Conservation (phyloP, 2,329 filamentous ascomycete species). For the Mycogone perniciosa region DNA sequence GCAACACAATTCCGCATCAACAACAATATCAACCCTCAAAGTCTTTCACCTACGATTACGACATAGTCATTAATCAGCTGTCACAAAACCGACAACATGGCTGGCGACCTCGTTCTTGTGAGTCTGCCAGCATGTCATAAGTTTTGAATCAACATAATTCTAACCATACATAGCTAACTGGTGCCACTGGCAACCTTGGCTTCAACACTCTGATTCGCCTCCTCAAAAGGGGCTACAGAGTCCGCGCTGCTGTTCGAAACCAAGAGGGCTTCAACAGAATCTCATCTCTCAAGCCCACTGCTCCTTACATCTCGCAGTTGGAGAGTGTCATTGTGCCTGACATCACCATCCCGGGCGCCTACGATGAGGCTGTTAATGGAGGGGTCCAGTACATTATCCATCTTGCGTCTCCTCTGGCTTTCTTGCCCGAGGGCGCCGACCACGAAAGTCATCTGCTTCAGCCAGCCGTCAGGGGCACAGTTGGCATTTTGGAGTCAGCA, state of each 20-base stretch:
- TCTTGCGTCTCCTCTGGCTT: slow-evolving; percentile 21
- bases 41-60: too few relatives aligned
- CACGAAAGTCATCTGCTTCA: slow-evolving; percentile 20
- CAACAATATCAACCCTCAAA: too few relatives aligned
- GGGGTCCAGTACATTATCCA: slow-evolving; percentile 31
- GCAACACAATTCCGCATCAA: too few relatives aligned
- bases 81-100: background rate
- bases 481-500: slow-evolving; percentile 32
- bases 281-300: slow-evolving; percentile 7
- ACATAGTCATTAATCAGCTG: too few relatives aligned
- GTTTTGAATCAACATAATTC: background rate
- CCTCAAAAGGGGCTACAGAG: slow-evolving; percentile 21
- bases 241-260: slow-evolving; percentile 26
- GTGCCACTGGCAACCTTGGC: slow-evolving; percentile 26
- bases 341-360: slow-evolving; percentile 30
- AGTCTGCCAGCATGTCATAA: background rate
- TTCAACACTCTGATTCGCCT: slow-evolving; percentile 21
- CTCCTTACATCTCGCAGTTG: slow-evolving; percentile 13
- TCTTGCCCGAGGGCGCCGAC: slow-evolving; percentile 3
- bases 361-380: slow-evolving; percentile 33
- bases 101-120: slow-evolving; percentile 11
- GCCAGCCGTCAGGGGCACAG: slow-evolving; percentile 31
- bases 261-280: slow-evolving; percentile 15
- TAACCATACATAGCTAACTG: slow-evolving; percentile 18
- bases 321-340: slow-evolving; percentile 30